Percentiles rank a stretch among this genome's conserved stretches.
These are phyloP conservation scores for Collariella sp. DNA, from an alignment of 495 filamentous ascomycete genomes.

Conservation along the genomic window DNA sequence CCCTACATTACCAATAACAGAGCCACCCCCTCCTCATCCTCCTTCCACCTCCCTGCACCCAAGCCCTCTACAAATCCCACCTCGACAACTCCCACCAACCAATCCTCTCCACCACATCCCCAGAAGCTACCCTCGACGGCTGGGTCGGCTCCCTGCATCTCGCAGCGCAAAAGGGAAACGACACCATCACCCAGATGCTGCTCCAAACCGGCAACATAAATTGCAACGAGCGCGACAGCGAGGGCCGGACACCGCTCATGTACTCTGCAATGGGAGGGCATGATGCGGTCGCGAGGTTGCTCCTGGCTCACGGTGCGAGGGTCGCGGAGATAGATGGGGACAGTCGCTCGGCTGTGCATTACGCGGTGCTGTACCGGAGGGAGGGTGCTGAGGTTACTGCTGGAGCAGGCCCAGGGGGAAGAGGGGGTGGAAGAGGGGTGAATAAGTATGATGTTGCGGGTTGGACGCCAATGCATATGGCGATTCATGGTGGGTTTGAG, in stretches of 20 bases:
- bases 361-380: slow-evolving; percentile 17
- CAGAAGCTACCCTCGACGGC: background rate
- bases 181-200: slow-evolving; percentile 13
- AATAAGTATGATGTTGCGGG: slow-evolving; percentile 18
- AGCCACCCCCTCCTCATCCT: too few relatives aligned
- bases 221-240: slow-evolving; percentile 22
- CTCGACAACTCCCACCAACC: too few relatives aligned
- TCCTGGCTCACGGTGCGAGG: slow-evolving; percentile 17
- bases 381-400: slow-evolving; percentile 17
- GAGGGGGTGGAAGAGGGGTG: background rate
- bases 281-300: slow-evolving; percentile 6
- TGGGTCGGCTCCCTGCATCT: slow-evolving; percentile 23
- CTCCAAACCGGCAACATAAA: slow-evolving; percentile 13
- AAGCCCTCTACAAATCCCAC: too few relatives aligned
- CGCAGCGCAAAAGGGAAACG: slow-evolving; percentile 21
- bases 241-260: slow-evolving; percentile 22
- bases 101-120: too few relatives aligned
- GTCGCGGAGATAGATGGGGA: slow-evolving; percentile 7
- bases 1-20: too few relatives aligned
- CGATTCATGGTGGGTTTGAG: slow-evolving; percentile 19
- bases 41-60: too few relatives aligned
- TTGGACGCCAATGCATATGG: slow-evolving; percentile 21
- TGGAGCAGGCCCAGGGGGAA: slow-evolving; percentile 9
- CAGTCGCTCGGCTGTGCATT: slow-evolving; percentile 19
- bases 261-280: slow-evolving; percentile 12